A percentile compares a stretch with the other conserved stretches of the same genome.
phyloP scores from a whole-genome alignment of 345 rosid genomes.

The Hypericum androsaemum region DNA sequence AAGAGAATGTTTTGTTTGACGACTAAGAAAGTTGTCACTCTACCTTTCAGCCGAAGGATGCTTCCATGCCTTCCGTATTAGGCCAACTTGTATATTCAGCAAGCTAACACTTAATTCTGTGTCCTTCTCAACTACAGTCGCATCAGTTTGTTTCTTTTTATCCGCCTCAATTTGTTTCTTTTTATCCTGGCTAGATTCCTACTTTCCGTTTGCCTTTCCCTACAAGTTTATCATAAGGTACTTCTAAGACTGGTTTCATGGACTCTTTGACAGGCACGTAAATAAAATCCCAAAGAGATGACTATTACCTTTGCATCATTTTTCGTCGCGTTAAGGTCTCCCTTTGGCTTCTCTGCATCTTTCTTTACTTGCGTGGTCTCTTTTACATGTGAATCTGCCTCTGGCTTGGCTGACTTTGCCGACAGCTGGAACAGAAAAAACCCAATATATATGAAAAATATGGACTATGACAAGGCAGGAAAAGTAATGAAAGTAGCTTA shows the following conservation, averaged over 20 bases:
- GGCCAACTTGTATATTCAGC: constrained; percentile 81
- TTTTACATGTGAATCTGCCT: constrained; percentile 38
- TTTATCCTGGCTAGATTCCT: constrained; percentile 51
- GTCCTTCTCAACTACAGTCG: constrained; percentile 53
- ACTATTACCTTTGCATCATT: constrained; percentile 37
- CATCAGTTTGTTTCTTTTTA: constrained; percentile 41
- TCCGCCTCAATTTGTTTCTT: too few relatives aligned
- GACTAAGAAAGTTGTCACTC: constrained; percentile 18
- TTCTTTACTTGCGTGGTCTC: constrained; percentile 28
- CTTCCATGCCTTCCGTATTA: constrained; percentile 83
- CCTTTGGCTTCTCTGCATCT: constrained; percentile 36
- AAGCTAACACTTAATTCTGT: constrained; percentile 77
- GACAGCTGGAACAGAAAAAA: constrained; percentile 24
- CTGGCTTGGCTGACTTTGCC: constrained; percentile 31
- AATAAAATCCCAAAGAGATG: not conserved
- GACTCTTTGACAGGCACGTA: constrained; percentile 5
- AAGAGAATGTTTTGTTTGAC: not conserved
- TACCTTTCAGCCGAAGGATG: constrained; percentile 99
- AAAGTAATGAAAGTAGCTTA: not conserved
- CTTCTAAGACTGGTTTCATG: not conserved
- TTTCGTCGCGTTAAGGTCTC: constrained; percentile 28
- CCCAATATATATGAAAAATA: constrained; percentile 7
- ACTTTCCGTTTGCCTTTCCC: constrained; percentile 41
- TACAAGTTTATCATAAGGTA: constrained; percentile 17
- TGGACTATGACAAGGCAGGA: not conserved